Evolutionary conservation across 2,329 filamentous ascomycete species (phyloP).

Genomic region (Trichoderma semiorbis): DNA sequence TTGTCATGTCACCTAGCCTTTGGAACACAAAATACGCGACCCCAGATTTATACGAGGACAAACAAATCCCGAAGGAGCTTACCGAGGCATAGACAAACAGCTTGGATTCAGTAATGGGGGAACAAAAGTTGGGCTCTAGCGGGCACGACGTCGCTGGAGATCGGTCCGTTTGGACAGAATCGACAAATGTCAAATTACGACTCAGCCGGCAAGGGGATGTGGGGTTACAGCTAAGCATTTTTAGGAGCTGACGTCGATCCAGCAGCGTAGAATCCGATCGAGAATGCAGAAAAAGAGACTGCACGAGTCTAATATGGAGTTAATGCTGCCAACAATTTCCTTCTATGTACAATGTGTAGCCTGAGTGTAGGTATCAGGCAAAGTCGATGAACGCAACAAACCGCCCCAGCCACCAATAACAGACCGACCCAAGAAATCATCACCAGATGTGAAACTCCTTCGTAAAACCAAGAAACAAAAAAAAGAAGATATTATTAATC

Average conservation of each 20-base stretch:
- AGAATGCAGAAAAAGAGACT: neutral
- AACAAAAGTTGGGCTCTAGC: neutral
- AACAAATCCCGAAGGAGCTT: neutral
- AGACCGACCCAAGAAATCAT: no score
- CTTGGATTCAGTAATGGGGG: neutral
- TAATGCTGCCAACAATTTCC: neutral
- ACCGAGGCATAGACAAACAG: neutral
- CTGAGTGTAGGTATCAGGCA: neutral
- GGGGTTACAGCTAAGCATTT: neutral
- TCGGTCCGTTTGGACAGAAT: neutral
- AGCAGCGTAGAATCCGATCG: neutral
- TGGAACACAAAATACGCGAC: neutral
- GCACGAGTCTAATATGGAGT: neutral
- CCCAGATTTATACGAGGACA: neutral
- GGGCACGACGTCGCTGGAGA: neutral
- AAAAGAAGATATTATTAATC: constrained; percentile 4
- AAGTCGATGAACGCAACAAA: neutral
- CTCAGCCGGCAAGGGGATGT: neutral
- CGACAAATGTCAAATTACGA: neutral
- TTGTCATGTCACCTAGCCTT: neutral
- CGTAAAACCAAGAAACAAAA: neutral
- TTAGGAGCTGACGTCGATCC: neutral
- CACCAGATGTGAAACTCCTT: neutral
- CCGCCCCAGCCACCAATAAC: neutral
- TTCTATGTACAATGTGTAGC: neutral